Percentiles rank a stretch among this genome's conserved stretches.
phyloP scores from a whole-genome alignment of 1,284 basidiomycete species.

The Cryptococcus sp. region DNA sequence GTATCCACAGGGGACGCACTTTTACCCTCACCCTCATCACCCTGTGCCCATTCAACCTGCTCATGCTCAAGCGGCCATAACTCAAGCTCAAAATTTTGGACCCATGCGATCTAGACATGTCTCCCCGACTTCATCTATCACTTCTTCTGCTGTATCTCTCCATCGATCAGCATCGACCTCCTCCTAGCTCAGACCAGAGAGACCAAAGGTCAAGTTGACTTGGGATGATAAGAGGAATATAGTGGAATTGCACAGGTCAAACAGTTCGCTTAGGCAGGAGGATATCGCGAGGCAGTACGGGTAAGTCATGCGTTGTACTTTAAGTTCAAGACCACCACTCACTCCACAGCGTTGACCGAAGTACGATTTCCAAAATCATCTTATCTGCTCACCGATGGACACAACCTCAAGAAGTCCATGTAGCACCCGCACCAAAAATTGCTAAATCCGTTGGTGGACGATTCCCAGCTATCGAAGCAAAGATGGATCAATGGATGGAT shows the following conservation, averaged over 20 bases:
- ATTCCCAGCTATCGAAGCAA: conserved; percentile 50
- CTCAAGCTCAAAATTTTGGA: conserved; percentile 5
- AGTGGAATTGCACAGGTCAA: conserved; percentile 44
- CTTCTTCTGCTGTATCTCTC: conserved; percentile 18
- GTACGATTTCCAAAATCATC: conserved; percentile 53
- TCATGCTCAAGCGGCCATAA: background rate
- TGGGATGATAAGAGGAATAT: conserved; percentile 48
- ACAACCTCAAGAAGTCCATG: conserved; percentile 21
- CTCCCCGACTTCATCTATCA: conserved; percentile 23
- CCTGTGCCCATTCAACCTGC: conserved; percentile 6
- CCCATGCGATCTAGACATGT: conserved; percentile 17
- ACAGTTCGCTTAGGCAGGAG: conserved; percentile 44
- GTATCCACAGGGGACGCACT: background rate
- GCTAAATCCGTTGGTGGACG: conserved; percentile 29
- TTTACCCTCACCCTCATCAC: background rate
- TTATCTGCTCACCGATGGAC: conserved; percentile 37
- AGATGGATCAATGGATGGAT: conserved; percentile 47
- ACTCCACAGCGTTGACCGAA: conserved; percentile 48
- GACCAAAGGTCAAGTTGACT: conserved; percentile 44
- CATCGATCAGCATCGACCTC: conserved; percentile 21
- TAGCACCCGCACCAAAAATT: conserved; percentile 18
- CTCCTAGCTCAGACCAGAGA: conserved; percentile 17
- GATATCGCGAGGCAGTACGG: conserved; percentile 48
- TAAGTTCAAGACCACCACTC: background rate
- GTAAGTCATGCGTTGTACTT: conserved; percentile 11